Evolutionary conservation across 495 filamentous ascomycete species (phyloP).

Genomic region (Lepidopterella palustris): DNA sequence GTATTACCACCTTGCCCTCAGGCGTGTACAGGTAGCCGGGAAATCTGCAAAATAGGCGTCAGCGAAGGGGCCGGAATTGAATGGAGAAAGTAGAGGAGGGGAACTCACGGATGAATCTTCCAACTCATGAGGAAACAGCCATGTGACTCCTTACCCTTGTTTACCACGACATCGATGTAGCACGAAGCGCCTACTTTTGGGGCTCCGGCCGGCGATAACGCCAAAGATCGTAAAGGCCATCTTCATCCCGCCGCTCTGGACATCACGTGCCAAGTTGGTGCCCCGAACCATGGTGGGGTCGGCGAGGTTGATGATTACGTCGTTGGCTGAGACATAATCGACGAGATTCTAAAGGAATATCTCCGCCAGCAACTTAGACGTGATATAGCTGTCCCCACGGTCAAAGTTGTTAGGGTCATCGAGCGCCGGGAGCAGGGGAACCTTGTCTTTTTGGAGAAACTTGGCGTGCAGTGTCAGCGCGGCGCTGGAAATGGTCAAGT

Average conservation of each 20-base stretch:
- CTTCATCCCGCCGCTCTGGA: conserved; percentile 13
- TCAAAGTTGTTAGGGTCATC: conserved; percentile 22
- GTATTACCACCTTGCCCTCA: conserved; percentile 36
- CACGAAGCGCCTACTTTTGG: conserved; percentile 35
- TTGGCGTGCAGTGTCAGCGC: conserved; percentile 21
- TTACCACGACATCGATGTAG: conserved; percentile 39
- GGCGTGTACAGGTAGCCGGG: conserved; percentile 31
- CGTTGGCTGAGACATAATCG: conserved; percentile 16
- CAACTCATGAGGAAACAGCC: conserved; percentile 35
- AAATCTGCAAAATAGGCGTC: conserved; percentile 13
- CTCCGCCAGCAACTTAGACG: conserved; percentile 34
- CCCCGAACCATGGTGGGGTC: conserved; percentile 41
- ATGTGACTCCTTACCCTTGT: conserved; percentile 43
- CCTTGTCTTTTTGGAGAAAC: conserved; percentile 15
- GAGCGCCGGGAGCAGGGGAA: conserved; percentile 26
- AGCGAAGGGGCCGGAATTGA: too few relatives aligned
- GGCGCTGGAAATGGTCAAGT: conserved; percentile 28
- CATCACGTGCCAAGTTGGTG: conserved; percentile 38
- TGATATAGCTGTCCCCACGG: conserved; percentile 28
- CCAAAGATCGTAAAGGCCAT: conserved; percentile 24
- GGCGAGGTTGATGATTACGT: conserved; percentile 36
- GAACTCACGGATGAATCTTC: conserved; percentile 40
- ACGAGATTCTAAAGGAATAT: conserved; percentile 30
- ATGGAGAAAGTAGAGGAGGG: too few relatives aligned
- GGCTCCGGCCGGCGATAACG: conserved; percentile 29